These are phyloP conservation scores for Candida mesenterica DNA, from an alignment of 1,139 yeast species.

Conservation along the genomic window DNA sequence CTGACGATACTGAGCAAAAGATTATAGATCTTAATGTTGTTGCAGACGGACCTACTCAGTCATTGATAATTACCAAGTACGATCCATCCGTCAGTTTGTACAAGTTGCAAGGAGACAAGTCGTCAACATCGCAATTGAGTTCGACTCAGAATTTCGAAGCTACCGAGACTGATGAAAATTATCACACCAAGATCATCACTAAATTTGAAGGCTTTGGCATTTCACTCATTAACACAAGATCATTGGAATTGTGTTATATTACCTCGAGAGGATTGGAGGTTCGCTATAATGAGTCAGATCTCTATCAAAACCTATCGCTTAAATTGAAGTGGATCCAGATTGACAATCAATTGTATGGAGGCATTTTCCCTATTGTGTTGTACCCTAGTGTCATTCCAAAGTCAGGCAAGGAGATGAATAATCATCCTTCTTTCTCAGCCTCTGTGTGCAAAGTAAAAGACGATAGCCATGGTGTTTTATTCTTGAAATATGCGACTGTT, in stretches of 20 bases:
- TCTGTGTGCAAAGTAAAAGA: conserved; percentile 84
- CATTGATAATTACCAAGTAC: conserved; percentile 78
- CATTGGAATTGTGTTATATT: conserved; percentile 78
- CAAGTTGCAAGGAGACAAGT: conserved; percentile 41
- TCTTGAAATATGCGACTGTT: conserved; percentile 87
- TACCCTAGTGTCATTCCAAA: conserved; percentile 92
- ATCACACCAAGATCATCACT: conserved; percentile 58
- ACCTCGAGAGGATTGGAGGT: conserved; percentile 80
- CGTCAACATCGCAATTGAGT: conserved; percentile 23
- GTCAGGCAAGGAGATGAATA: conserved; percentile 77
- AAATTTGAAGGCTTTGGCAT: conserved; percentile 87
- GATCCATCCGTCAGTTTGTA: conserved; percentile 77
- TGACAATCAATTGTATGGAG: conserved; percentile 88
- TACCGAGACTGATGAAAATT: conserved; percentile 65
- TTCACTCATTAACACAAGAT: conserved; percentile 69
- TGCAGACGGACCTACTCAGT: conserved; percentile 95
- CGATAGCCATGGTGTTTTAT: conserved; percentile 84
- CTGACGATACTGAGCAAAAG: conserved; percentile 39
- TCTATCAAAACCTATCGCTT: conserved; percentile 75
- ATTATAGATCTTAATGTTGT: conserved; percentile 86
- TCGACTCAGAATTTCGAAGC: conserved; percentile 52
- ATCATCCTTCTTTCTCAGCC: conserved; percentile 87
- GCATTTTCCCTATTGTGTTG: conserved; percentile 83
- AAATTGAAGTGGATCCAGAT: conserved; percentile 93
- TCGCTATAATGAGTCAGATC: conserved; percentile 77